A percentile compares a stretch with the other conserved stretches of the same genome.
Conservation (phyloP, 2,329 filamentous ascomycete genomes). For the Aurifilum marmelostoma region DNA sequence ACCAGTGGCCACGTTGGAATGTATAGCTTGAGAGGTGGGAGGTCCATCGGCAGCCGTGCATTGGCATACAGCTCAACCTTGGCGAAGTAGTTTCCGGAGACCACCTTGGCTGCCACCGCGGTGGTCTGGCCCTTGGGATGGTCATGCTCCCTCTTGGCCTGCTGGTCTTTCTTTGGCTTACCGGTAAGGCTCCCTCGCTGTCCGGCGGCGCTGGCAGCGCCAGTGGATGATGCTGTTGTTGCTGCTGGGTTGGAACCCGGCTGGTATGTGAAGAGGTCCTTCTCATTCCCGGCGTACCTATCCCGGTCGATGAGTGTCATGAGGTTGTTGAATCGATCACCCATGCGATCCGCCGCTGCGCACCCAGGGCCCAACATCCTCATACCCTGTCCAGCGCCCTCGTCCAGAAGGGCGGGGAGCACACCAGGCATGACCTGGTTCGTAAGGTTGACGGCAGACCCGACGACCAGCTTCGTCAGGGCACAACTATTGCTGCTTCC, state of each 20-base stretch:
- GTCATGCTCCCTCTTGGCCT: constrained; percentile 38
- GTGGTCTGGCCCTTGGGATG: constrained; percentile 43
- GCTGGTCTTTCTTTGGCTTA: constrained; percentile 34
- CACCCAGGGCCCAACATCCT: constrained; percentile 51
- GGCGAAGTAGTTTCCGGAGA: constrained; percentile 64
- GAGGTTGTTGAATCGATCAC: constrained; percentile 65
- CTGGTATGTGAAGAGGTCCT: constrained; percentile 53
- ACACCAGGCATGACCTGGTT: constrained; percentile 45
- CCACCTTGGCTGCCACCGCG: constrained; percentile 40
- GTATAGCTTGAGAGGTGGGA: constrained; percentile 72
- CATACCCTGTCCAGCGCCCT: constrained; percentile 43
- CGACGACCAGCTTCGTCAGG: constrained; percentile 42
- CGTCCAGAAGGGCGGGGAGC: constrained; percentile 45
- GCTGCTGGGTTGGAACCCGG: constrained; percentile 22
- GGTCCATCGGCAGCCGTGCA: constrained; percentile 68
- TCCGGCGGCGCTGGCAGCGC: background rate
- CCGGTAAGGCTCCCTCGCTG: constrained; percentile 12
- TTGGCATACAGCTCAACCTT: constrained; percentile 83
- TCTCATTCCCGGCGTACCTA: constrained; percentile 54
- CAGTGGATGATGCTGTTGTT: background rate
- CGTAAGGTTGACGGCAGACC: constrained; percentile 48
- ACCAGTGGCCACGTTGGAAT: constrained; percentile 77
- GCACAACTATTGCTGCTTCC: constrained; percentile 31
- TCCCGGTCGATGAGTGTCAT: constrained; percentile 75
- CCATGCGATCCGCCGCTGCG: constrained; percentile 62